Evolutionary conservation across 768 basidiomycete genomes (phyloP).

Genomic region (Kwoniella europaea): DNA sequence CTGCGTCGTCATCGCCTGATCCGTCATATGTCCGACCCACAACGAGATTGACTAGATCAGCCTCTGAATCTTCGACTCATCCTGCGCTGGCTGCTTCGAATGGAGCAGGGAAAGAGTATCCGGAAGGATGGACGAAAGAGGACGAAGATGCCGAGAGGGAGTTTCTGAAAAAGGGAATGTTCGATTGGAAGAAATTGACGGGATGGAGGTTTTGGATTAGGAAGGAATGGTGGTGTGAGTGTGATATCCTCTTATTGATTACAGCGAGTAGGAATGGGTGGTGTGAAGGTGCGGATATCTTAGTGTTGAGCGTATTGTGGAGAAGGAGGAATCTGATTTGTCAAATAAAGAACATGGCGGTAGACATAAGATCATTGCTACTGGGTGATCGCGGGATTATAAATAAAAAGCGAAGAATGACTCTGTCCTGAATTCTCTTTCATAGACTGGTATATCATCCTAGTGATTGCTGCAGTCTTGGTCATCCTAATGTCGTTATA

Average conservation of each 20-base stretch:
- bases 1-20: constrained; percentile 1
- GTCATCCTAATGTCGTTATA: constrained; percentile 29
- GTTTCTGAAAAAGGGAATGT: constrained; percentile 42
- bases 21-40: constrained; percentile 4
- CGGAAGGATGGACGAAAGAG: constrained; percentile 34
- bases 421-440: background rate
- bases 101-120: constrained; percentile 15
- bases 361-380: background rate
- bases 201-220: constrained; percentile 51
- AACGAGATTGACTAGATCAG: constrained; percentile 12
- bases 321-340: no score
- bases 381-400: background rate
- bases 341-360: no score
- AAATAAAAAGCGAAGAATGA: no score
- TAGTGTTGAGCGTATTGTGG: no score
- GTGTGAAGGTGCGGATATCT: no score
- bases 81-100: background rate
- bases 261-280: no score
- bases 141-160: constrained; percentile 46
- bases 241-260: background rate
- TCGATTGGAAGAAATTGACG: constrained; percentile 41
- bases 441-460: constrained; percentile 28
- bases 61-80: constrained; percentile 21
- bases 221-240: constrained; percentile 50
- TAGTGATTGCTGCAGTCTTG: constrained; percentile 16